Evolutionary conservation across 2,329 filamentous ascomycete species (phyloP).

Genomic region (Phyllosticta paracitricarpa): DNA sequence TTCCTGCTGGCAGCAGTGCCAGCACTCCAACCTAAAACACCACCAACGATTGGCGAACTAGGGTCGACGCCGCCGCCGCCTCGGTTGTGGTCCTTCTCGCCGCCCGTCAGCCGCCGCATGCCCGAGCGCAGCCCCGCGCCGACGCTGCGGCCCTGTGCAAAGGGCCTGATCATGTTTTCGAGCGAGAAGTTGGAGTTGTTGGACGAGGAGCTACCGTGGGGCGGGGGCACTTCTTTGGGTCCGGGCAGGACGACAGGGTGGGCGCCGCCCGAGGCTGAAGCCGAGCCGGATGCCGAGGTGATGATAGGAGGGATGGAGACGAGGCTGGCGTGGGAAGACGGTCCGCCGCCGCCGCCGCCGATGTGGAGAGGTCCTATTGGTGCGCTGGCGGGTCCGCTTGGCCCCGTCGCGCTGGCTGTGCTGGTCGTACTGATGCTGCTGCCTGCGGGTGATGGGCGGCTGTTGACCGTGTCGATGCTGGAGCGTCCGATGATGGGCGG

Average conservation of each 20-base stretch:
- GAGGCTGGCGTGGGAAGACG: background rate
- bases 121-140: constrained; percentile 38
- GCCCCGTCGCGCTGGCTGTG: constrained; percentile 21
- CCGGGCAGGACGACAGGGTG: background rate
- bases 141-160: constrained; percentile 39
- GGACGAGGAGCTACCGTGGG: too few species aligned
- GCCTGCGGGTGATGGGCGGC: constrained; percentile 21
- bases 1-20: background rate
- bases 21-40: background rate
- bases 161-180: constrained; percentile 46
- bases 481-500: background rate
- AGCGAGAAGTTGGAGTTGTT: constrained; percentile 1
- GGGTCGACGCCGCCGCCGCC: background rate
- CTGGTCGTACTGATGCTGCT: constrained; percentile 26
- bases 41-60: background rate
- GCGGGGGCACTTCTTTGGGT: too few species aligned
- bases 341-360: background rate
- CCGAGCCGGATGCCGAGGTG: background rate
- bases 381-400: constrained; percentile 16
- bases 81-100: background rate
- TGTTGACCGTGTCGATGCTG: constrained; percentile 16
- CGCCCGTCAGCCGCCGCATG: constrained; percentile 52
- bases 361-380: background rate
- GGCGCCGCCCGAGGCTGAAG: background rate
- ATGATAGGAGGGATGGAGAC: background rate